These are phyloP conservation scores for Sclerotinia spermophila DNA, from an alignment of 2,329 filamentous ascomycete species.

Conservation along the genomic window DNA sequence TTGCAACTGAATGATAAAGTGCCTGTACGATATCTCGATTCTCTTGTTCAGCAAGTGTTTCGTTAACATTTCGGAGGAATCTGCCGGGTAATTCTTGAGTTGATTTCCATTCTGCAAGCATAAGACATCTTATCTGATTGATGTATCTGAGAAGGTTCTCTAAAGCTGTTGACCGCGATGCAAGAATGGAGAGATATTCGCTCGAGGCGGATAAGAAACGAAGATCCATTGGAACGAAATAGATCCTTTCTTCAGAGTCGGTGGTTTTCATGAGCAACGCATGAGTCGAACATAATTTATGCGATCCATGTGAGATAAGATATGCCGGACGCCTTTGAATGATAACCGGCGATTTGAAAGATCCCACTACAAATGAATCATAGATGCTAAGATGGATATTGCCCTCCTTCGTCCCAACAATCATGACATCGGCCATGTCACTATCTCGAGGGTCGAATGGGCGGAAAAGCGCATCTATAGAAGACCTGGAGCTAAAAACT, in stretches of 20 bases:
- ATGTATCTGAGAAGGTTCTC: constrained; percentile 86
- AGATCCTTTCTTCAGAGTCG: constrained; percentile 43
- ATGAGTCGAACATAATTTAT: constrained; percentile 73
- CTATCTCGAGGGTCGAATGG: constrained; percentile 55
- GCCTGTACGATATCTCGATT: constrained; percentile 68
- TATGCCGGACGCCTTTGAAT: constrained; percentile 30
- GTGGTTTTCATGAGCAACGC: constrained; percentile 58
- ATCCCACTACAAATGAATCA: constrained; percentile 77
- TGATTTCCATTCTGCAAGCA: constrained; percentile 78
- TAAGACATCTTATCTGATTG: constrained; percentile 72
- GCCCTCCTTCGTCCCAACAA: constrained; percentile 69
- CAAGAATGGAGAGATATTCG: constrained; percentile 76
- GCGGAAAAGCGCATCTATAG: constrained; percentile 37
- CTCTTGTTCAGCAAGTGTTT: constrained; percentile 65
- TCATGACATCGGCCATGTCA: constrained; percentile 74
- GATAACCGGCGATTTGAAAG: constrained; percentile 48
- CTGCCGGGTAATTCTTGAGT: constrained; percentile 72
- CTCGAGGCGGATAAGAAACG: constrained; percentile 75
- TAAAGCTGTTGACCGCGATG: constrained; percentile 81
- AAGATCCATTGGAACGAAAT: constrained; percentile 76
- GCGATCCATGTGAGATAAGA: constrained; percentile 61
- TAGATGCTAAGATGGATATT: constrained; percentile 76
- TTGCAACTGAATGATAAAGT: constrained; percentile 79
- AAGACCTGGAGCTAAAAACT: constrained; percentile 37
- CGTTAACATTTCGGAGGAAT: constrained; percentile 75